Evolutionary conservation across 2,329 filamentous ascomycete species (phyloP), one percentile per base, ranked within the genome.

Genomic region (Zasmidium cellare): DNA sequence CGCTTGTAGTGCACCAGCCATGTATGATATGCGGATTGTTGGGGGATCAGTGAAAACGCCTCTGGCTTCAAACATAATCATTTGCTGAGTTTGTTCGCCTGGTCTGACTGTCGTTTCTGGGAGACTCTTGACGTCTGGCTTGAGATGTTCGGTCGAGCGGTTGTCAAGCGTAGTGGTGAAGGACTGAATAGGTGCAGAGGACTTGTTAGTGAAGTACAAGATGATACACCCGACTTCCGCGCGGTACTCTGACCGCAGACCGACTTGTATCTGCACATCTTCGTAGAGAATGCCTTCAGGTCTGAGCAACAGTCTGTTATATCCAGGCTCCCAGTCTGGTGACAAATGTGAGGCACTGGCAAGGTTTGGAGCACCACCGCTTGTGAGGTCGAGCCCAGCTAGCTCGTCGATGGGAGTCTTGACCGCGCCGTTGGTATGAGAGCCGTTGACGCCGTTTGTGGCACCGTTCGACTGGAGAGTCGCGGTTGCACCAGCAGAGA

Each of bases 131-230:
- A 91, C 86, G 70, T 97, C 94, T 75, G 91, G 89, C 38, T 90
- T 90, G 54, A 99, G 76, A 55, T 83, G 81, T 55, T 92, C 88
- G 0, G 81, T 71, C 0, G 82, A 79, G 18, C 77, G 78, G 72
- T 97, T 92, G 49, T 97, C 79, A 0, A 93, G 96, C 0, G 94
- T 97, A 0, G 94, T 97, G 0, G 94, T 99, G 72, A 99, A 96
- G 0, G 92, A 96, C 54, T 87, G 89, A 68, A 99, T 89, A 0
- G 89, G 78, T 38, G 89, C 88, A 0, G 91, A 87, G 0, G 91
- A 92, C 77, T 96, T 96, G 80, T 99, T 99, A 60, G 87, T 90
- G 74, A 97, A 96, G 75, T 97, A 99, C 52, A 96, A 79, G 68
- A 99, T 97, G 61, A 99, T 80, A 69, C 94, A 96, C 45, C 94